Percentiles rank a stretch among this genome's conserved stretches.
These are phyloP conservation scores for Orbilia ellipsospora DNA, from an alignment of 2,329 filamentous ascomycete genomes.

Conservation along the genomic window DNA sequence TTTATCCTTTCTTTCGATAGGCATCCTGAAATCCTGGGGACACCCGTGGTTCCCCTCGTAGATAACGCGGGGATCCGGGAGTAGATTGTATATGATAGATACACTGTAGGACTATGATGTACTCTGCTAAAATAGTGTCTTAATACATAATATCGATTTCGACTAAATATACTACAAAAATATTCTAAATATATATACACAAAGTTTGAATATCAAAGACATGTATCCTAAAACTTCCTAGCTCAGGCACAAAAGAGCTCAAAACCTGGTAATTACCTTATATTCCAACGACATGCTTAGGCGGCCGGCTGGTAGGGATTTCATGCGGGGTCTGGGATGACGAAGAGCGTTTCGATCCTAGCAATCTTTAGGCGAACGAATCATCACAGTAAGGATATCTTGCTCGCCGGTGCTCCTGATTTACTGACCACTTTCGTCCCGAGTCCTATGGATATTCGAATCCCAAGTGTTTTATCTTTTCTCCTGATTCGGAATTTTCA, in stretches of 20 bases:
- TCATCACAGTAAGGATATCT: conserved; percentile 13
- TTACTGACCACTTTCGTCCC: conserved; percentile 6
- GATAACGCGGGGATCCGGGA: conserved; percentile 9
- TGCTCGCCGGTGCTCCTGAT: conserved; percentile 15
- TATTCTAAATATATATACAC: conserved; percentile 6
- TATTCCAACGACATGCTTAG: conserved; percentile 1
- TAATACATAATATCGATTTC: conserved; percentile 21
- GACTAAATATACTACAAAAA: conserved; percentile 2
- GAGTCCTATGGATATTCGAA: background rate
- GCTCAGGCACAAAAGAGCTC: conserved; percentile 2
- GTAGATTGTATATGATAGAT: background rate
- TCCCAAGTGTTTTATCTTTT: background rate
- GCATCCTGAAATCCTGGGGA: background rate
- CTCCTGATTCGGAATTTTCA: conserved; percentile 15
- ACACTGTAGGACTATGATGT: background rate
- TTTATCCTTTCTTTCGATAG: background rate
- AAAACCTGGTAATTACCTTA: conserved; percentile 24
- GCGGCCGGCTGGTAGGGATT: background rate
- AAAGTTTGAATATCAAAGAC: conserved; percentile 29
- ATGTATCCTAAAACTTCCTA: conserved; percentile 5
- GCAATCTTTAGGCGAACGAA: conserved; percentile 16
- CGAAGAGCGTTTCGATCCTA: conserved; percentile 2
- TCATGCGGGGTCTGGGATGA: conserved; percentile 23
- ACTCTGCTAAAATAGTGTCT: background rate
- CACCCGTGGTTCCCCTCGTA: background rate